phyloP scores from a whole-genome alignment of 805 yeast genomes.

The Kregervanrija fluxuum region DNA sequence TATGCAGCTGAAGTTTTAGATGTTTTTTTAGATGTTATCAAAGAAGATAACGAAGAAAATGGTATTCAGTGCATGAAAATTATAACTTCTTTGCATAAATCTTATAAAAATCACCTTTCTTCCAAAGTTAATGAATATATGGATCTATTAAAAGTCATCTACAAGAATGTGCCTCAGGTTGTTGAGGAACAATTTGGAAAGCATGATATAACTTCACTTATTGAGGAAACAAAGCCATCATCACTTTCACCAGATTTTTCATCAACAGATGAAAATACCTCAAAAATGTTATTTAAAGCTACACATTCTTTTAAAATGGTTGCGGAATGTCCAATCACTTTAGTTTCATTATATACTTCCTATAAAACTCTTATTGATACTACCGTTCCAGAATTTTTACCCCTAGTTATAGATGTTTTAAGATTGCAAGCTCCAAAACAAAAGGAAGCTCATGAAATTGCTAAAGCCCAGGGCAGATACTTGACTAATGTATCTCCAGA shows the following conservation, averaged over 20 bases:
- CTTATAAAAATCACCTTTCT: conserved; percentile 60
- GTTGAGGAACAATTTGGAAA: conserved; percentile 61
- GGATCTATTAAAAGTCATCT: conserved; percentile 65
- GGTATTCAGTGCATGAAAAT: conserved; percentile 88
- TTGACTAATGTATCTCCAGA: conserved; percentile 69
- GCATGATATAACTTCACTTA: conserved; percentile 1
- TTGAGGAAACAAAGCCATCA: conserved; percentile 2
- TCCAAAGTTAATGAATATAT: conserved; percentile 77
- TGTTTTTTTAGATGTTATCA: conserved; percentile 50
- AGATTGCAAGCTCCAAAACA: conserved; percentile 80
- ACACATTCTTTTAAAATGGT: conserved; percentile 82
- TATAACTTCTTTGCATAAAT: conserved; percentile 76
- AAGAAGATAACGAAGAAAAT: conserved; percentile 87
- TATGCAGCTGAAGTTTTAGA: conserved; percentile 56
- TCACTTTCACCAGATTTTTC: conserved; percentile 34
- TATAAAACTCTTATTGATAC: conserved; percentile 69
- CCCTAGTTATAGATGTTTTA: conserved; percentile 70
- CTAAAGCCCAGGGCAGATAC: conserved; percentile 48
- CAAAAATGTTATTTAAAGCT: conserved; percentile 55
- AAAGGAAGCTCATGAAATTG: conserved; percentile 50
- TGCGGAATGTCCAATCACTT: conserved; percentile 94
- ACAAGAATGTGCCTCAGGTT: conserved; percentile 69
- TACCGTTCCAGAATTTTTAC: conserved; percentile 70
- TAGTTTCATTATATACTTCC: conserved; percentile 86
- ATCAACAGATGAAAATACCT: conserved; percentile 32